phyloP scores from a whole-genome alignment of 495 filamentous ascomycete species.

The Penicillium cinerascens region DNA sequence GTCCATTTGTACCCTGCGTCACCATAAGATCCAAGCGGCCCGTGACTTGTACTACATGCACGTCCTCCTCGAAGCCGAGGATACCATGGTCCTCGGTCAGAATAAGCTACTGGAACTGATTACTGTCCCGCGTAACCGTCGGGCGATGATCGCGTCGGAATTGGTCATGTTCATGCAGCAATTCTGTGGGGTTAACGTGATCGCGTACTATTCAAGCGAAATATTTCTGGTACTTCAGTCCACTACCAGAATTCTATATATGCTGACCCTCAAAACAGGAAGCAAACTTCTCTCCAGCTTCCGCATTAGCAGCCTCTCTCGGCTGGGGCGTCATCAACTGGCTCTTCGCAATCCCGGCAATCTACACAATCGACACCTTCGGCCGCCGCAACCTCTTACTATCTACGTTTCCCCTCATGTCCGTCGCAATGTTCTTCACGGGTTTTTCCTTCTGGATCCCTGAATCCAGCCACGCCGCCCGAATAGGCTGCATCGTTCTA shows the following conservation, averaged over 20 bases:
- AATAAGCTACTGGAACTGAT: constrained; percentile 67
- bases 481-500: constrained; percentile 57
- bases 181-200: constrained; percentile 60
- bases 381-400: constrained; percentile 78
- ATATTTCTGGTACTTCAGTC: constrained; percentile 42
- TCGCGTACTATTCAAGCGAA: constrained; percentile 53
- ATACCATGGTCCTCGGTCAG: constrained; percentile 53
- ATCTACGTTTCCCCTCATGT: constrained; percentile 74
- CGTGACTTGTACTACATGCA: constrained; percentile 82
- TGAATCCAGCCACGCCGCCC: constrained; percentile 36
- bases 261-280: constrained; percentile 8
- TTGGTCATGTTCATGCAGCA: constrained; percentile 90
- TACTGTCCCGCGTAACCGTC: constrained; percentile 72
- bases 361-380: constrained; percentile 81
- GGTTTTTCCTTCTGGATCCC: constrained; percentile 79
- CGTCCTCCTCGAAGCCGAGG: constrained; percentile 65
- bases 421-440: constrained; percentile 68
- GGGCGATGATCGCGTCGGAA: constrained; percentile 67
- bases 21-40: constrained; percentile 70
- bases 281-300: constrained; percentile 43
- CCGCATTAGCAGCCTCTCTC: constrained; percentile 64
- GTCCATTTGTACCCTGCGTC: constrained; percentile 63
- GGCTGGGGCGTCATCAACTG: constrained; percentile 80
- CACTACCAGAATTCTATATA: not conserved
- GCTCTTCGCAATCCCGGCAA: constrained; percentile 71